Percentiles rank a stretch among this genome's conserved stretches.
Evolutionary conservation across 352 stramenopile genomes (phyloP).

Genomic region (Pythium myriotylum): DNA sequence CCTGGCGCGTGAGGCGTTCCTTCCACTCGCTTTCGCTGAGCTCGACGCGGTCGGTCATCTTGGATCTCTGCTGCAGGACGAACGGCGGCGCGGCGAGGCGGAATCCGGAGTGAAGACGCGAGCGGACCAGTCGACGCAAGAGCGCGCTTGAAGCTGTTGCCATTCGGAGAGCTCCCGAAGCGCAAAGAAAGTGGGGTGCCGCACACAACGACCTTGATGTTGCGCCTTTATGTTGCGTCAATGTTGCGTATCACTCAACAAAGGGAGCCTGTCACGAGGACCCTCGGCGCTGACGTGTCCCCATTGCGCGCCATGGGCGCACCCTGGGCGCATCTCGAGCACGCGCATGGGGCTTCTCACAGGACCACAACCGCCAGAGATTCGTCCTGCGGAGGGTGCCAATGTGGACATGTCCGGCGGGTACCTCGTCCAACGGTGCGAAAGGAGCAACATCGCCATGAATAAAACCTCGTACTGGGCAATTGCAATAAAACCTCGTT

Average conservation of each 20-base stretch:
- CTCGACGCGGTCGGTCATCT: conserved; percentile 54
- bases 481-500: neutral
- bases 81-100: neutral
- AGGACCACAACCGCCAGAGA: too few relatives aligned
- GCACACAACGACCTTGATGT: neutral
- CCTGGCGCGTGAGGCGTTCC: conserved; percentile 64
- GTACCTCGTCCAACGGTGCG: too few relatives aligned
- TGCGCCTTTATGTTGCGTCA: conserved; percentile 13
- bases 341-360: too few relatives aligned
- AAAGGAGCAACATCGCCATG: too few relatives aligned
- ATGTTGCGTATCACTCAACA: conserved; percentile 20
- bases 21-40: conserved; percentile 86
- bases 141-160: conserved; percentile 23
- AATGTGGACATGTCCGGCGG: too few relatives aligned
- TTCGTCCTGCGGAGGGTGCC: too few relatives aligned
- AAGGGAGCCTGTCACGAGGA: conserved; percentile 1
- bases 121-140: conserved; percentile 20
- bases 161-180: conserved; percentile 7
- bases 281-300: conserved; percentile 8
- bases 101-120: conserved; percentile 18
- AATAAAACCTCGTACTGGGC: neutral
- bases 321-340: too few relatives aligned
- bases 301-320: neutral
- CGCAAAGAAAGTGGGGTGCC: conserved; percentile 26
- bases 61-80: conserved; percentile 28